phyloP scores from a whole-genome alignment of 108 stramenopile genomes.

The Conticribra guillardii region DNA sequence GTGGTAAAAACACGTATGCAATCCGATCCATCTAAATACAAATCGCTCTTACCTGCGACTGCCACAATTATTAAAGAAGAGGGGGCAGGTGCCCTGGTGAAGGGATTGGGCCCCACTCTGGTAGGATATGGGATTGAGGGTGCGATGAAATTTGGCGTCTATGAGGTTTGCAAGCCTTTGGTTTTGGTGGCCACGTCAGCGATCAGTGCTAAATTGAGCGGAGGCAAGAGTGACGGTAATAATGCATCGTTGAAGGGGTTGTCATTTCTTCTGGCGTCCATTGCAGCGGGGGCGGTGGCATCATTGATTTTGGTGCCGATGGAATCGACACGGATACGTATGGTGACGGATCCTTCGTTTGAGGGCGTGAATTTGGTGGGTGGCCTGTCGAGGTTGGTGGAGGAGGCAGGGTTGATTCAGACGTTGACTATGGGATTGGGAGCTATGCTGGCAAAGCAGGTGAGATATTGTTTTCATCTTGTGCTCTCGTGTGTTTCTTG shows the following conservation, averaged over 20 bases:
- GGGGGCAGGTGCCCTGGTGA: slow-evolving; percentile 65
- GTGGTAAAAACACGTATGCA: slow-evolving; percentile 92
- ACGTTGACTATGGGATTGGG: slow-evolving; percentile 76
- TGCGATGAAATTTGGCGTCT: slow-evolving; percentile 90
- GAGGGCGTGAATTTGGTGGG: slow-evolving; percentile 57
- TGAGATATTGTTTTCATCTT: slow-evolving; percentile 4
- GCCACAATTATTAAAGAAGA: slow-evolving; percentile 68
- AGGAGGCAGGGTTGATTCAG: slow-evolving; percentile 69
- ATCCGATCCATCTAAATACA: slow-evolving; percentile 66
- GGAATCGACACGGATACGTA: slow-evolving; percentile 89
- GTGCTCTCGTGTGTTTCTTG: background rate
- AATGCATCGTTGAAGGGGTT: slow-evolving; percentile 39
- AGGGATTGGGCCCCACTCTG: slow-evolving; percentile 86
- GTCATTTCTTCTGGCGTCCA: slow-evolving; percentile 73
- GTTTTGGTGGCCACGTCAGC: slow-evolving; percentile 47
- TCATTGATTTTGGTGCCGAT: slow-evolving; percentile 88
- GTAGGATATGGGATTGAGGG: slow-evolving; percentile 93
- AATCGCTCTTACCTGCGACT: slow-evolving; percentile 51
- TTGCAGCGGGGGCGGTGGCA: slow-evolving; percentile 90
- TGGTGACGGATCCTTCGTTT: slow-evolving; percentile 88
- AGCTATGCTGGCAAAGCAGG: slow-evolving; percentile 95
- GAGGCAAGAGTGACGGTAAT: background rate
- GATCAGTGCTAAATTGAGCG: slow-evolving; percentile 34
- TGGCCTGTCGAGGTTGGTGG: slow-evolving; percentile 63
- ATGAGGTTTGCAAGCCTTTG: slow-evolving; percentile 90